Conservation (phyloP, 441 rosid genomes). For the Adansonia grandidieri region DNA sequence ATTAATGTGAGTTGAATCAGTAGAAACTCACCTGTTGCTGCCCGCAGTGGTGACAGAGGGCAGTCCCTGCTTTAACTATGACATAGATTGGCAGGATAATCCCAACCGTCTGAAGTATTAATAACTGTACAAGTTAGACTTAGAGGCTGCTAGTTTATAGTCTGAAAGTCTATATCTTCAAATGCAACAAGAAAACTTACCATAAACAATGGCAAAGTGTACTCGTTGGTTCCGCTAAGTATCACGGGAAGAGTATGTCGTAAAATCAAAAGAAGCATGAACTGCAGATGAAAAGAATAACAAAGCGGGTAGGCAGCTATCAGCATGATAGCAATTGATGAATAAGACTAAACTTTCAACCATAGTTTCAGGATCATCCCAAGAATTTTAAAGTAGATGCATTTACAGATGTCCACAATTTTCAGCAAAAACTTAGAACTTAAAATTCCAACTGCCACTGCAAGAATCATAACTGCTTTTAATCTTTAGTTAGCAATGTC, state of each 20-base stretch:
- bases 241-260: slow-evolving; percentile 78
- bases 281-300: slow-evolving; percentile 51
- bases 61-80: slow-evolving; percentile 52
- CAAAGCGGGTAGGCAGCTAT: neutral
- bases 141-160: neutral
- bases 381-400: neutral
- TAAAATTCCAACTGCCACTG: neutral
- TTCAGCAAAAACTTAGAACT: neutral
- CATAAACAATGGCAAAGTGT: slow-evolving; percentile 58
- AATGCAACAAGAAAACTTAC: slow-evolving; percentile 40
- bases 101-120: slow-evolving; percentile 61
- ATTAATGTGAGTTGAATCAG: neutral
- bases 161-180: neutral
- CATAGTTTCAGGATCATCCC: neutral
- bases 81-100: slow-evolving; percentile 74
- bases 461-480: neutral
- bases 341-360: neutral
- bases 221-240: slow-evolving; percentile 44
- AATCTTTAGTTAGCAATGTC: neutral
- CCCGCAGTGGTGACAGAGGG: slow-evolving; percentile 49
- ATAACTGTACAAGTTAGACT: slow-evolving; percentile 41
- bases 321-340: neutral
- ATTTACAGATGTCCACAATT: neutral
- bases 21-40: slow-evolving; percentile 46
- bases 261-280: slow-evolving; percentile 74